phyloP scores from a whole-genome alignment of 176 grass and related monocot genomes.

The Areca catechu region DNA sequence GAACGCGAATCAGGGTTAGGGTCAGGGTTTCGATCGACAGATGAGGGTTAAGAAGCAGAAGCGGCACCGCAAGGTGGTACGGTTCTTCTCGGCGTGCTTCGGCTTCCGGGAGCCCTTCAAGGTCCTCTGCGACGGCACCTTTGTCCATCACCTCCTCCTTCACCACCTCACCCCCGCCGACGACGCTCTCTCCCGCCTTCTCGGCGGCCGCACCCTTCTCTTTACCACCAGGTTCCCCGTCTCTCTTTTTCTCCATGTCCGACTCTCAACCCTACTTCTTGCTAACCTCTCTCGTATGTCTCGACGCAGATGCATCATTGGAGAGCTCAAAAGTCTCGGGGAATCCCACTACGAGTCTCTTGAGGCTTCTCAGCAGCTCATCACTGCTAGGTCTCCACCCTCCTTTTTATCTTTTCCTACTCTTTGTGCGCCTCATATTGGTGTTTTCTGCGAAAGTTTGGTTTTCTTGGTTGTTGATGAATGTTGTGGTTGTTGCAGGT shows the following conservation, averaged over 20 bases:
- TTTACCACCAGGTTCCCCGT: constrained; percentile 50
- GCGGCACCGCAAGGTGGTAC: constrained; percentile 69
- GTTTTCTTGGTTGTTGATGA: neutral
- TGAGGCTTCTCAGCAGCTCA: constrained; percentile 43
- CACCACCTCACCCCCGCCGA: constrained; percentile 46
- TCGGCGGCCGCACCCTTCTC: constrained; percentile 49
- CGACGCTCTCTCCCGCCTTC: constrained; percentile 40
- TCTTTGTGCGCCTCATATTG: neutral
- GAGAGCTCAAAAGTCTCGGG: constrained; percentile 53
- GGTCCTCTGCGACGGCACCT: constrained; percentile 63
- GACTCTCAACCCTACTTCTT: too few species aligned
- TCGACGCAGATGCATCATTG: constrained; percentile 39
- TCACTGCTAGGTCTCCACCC: constrained; percentile 32
- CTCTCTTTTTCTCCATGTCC: neutral
- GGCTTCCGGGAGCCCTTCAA: constrained; percentile 81
- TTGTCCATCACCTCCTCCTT: constrained; percentile 61
- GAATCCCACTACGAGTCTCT: constrained; percentile 36
- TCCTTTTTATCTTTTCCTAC: neutral
- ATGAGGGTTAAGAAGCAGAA: constrained; percentile 93
- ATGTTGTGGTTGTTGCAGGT: constrained; percentile 28
- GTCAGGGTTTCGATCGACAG: neutral
- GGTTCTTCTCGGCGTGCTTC: constrained; percentile 78
- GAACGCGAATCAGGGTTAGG: too few species aligned
- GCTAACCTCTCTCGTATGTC: neutral
- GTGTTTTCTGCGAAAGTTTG: neutral